A percentile compares a stretch with the other conserved stretches of the same genome.
phyloP scores from a whole-genome alignment of 805 yeast genomes.

The Hanseniaspora jakobsenii region DNA sequence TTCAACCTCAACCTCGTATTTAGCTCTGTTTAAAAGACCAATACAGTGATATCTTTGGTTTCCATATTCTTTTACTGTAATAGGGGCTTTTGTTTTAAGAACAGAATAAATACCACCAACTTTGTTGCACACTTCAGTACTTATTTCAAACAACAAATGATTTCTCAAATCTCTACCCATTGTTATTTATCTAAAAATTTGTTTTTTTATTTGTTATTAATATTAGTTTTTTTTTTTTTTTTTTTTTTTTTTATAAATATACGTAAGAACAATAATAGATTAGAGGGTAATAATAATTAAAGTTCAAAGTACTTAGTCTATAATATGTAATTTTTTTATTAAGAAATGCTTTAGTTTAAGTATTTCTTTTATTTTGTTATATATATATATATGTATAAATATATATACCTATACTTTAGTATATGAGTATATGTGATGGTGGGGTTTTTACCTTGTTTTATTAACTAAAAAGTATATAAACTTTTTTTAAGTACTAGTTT shows the following conservation, averaged over 20 bases:
- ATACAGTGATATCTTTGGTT: constrained; percentile 71
- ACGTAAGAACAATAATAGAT: too few relatives aligned
- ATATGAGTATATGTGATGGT: too few relatives aligned
- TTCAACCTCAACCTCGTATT: constrained; percentile 74
- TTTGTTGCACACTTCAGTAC: constrained; percentile 94
- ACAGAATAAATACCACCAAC: constrained; percentile 98
- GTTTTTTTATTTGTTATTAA: not conserved
- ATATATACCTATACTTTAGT: too few relatives aligned
- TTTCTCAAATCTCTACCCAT: constrained; percentile 79
- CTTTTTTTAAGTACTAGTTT: too few relatives aligned
- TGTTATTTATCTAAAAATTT: not conserved
- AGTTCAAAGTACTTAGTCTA: too few relatives aligned
- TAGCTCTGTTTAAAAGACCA: constrained; percentile 70
- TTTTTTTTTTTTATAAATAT: not conserved
- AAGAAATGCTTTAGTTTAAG: too few relatives aligned
- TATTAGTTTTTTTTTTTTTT: not conserved
- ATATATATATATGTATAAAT: too few relatives aligned
- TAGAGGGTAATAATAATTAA: too few relatives aligned
- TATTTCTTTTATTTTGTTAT: too few relatives aligned
- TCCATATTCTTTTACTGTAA: constrained; percentile 78
- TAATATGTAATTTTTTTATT: too few relatives aligned
- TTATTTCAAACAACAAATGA: constrained; percentile 82
- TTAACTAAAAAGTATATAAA: too few relatives aligned
- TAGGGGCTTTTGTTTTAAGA: constrained; percentile 90
- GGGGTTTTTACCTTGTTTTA: too few relatives aligned